Base-by-base conservation (phyloP, 495 filamentous ascomycete species). In the Lophiotrema nucula region DNA sequence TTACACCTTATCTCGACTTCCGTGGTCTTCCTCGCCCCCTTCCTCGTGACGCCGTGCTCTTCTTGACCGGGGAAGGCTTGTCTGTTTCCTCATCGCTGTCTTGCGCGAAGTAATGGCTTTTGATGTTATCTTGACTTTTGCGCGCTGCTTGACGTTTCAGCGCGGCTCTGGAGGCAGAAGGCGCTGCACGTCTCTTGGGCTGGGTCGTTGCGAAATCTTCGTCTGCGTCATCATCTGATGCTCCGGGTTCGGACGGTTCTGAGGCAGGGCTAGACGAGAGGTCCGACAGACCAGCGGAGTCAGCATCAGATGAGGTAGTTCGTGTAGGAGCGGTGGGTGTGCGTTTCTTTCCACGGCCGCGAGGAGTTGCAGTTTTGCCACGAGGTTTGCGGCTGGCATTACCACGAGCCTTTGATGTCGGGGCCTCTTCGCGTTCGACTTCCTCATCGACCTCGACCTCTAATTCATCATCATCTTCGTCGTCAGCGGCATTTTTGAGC, bases 21-120 rank as follows among this genome's bases (percentile, higher is more conserved):
- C n/a, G n/a, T n/a, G n/a, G n/a, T 19, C 39, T 43, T 43, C 23
- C 44, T 47, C 47, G 10, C 47, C 11, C 4, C 28, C 47, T 38
- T 28, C 22, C 12, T 31, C 47, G 2, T 25, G 46, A 25, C 47
- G 27, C 27, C 27, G 4, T 2, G n/a, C 47, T 23, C 47, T 51
- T 21, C 31, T 39, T 54, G 33, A 22, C n/a, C 24, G 24, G 27
- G 16, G 31, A 21, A n/a, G n/a, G n/a, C 48, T 43, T 31, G 49
- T 60, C 57, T 16, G 57, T 60, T 31, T 68, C 64, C 41, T 69
- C 55, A 41, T 66, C 70, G 44, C 55, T 65, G 16, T 64, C 65
- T 21, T 69, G 39, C 50, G 56, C 54, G 56, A 74, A 74, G 41
- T 68, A 74, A 50, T 65, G 70, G 46, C 71, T 74, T 53, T 68